Percentiles rank a stretch among this genome's conserved stretches.
phyloP scores from a whole-genome alignment of 768 basidiomycete genomes.

The Pulveroboletus ravenelii region DNA sequence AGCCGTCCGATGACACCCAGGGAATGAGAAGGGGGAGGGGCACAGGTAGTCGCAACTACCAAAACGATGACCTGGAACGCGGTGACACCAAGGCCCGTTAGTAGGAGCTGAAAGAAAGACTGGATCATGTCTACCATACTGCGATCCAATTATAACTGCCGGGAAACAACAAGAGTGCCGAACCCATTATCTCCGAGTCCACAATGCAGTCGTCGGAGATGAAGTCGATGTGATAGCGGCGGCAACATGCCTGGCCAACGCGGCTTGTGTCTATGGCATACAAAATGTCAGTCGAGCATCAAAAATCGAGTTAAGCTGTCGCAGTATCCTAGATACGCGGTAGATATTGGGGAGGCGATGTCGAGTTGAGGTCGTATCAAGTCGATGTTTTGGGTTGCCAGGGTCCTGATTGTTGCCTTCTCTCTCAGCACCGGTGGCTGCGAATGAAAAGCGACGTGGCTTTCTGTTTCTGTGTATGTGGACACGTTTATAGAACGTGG shows the following conservation, averaged over 20 bases:
- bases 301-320: no score
- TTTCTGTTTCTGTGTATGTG: no score
- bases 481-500: no score
- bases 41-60: background rate
- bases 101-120: constrained; percentile 13
- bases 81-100: background rate
- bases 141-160: constrained; percentile 9
- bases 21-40: constrained; percentile 1
- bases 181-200: constrained; percentile 7
- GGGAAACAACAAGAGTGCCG: background rate
- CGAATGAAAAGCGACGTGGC: no score
- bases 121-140: constrained; percentile 12
- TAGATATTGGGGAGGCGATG: no score
- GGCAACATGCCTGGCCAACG: constrained; percentile 9
- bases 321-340: no score
- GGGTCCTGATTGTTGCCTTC: no score
- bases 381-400: no score
- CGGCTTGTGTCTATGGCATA: background rate
- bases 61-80: background rate
- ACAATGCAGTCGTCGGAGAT: constrained; percentile 20
- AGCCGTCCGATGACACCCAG: constrained; percentile 7
- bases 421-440: no score
- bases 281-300: background rate
- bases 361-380: no score
- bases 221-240: constrained; percentile 7